Conservation (phyloP, 768 basidiomycete genomes). For the Pisolithus tinctorius region DNA sequence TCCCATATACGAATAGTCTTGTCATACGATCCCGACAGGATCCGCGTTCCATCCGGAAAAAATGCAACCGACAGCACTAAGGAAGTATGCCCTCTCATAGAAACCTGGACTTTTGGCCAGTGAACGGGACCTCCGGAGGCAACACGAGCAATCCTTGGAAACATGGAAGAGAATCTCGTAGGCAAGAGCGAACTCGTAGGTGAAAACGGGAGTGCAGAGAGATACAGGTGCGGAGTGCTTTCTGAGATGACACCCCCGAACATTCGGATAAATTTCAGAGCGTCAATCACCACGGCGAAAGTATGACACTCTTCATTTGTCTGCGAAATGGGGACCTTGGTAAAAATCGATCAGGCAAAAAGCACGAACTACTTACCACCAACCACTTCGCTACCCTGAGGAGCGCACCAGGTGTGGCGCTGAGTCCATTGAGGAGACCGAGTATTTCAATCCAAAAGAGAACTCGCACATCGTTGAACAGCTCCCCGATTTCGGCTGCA, state of each 20-base stretch:
- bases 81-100: slow-evolving; percentile 2
- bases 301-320: slow-evolving; percentile 7
- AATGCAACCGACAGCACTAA: slow-evolving; percentile 10
- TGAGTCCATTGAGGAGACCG: slow-evolving; percentile 7
- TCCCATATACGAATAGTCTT: neutral
- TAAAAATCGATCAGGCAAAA: neutral
- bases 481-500: slow-evolving; percentile 6
- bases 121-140: neutral
- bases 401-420: slow-evolving; percentile 1
- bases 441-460: slow-evolving; percentile 36
- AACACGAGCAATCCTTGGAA: neutral
- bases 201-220: slow-evolving; percentile 32
- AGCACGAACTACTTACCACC: neutral
- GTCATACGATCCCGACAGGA: neutral
- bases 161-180: neutral
- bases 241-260: slow-evolving; percentile 25
- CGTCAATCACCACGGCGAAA: slow-evolving; percentile 18
- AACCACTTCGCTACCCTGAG: neutral
- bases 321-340: neutral
- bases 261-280: slow-evolving; percentile 21
- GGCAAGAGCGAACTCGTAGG: slow-evolving; percentile 20
- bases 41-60: no score
- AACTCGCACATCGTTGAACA: slow-evolving; percentile 19
- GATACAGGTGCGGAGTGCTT: slow-evolving; percentile 32
- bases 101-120: slow-evolving; percentile 14